Conservation (phyloP, 139 green algal genomes). For the Closterium sp. region DNA sequence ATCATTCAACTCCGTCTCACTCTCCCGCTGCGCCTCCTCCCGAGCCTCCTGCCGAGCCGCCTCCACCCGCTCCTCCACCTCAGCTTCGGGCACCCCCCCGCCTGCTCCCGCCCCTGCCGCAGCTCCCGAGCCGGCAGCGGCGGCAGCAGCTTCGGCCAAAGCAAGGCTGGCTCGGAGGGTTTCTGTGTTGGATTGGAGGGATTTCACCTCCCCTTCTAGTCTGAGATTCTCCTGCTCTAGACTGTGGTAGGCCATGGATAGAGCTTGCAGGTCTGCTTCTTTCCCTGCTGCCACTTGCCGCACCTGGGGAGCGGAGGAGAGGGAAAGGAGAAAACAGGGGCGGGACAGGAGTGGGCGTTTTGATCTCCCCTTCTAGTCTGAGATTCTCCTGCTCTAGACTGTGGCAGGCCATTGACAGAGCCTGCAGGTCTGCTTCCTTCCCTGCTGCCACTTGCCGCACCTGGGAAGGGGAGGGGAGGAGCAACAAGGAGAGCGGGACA, state of each 20-base stretch:
- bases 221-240: constrained; percentile 63
- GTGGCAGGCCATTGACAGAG: constrained; percentile 74
- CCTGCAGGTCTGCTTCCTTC: constrained; percentile 47
- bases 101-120: no score
- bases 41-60: constrained; percentile 45
- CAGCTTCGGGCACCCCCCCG: no score
- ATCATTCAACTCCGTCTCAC: constrained; percentile 73
- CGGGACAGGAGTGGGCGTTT: no score
- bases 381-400: no score
- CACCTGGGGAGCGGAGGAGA: no score
- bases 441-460: constrained; percentile 26
- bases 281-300: constrained; percentile 28
- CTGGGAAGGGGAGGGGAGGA: no score
- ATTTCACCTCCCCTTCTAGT: constrained; percentile 33
- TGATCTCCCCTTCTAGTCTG: neutral
- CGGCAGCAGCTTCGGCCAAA: no score
- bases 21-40: constrained; percentile 58
- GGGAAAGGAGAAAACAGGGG: no score
- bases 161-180: no score
- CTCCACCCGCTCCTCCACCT: neutral
- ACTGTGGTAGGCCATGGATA: constrained; percentile 74
- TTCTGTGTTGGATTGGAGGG: no score
- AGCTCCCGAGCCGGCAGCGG: no score
- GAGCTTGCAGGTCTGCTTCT: constrained; percentile 51
- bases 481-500: no score